These are phyloP conservation scores for Sutorius australiensis DNA, from an alignment of 768 basidiomycete species.

Conservation along the genomic window DNA sequence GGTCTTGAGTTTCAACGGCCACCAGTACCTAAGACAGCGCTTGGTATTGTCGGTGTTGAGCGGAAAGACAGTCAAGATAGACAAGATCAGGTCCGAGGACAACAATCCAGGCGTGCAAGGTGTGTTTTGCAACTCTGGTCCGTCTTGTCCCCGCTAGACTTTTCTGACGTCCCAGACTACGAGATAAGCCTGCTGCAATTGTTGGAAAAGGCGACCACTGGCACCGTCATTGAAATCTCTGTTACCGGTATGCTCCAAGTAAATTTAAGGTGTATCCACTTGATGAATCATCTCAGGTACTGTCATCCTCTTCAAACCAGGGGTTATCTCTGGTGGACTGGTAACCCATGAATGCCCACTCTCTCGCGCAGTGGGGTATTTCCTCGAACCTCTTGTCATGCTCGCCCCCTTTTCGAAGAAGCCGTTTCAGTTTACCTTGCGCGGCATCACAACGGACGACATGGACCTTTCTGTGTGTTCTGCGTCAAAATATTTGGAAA, in stretches of 20 bases:
- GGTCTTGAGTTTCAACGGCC: slow-evolving; percentile 67
- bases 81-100: slow-evolving; percentile 86
- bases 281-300: slow-evolving; percentile 58
- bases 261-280: background rate
- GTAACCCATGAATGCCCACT: slow-evolving; percentile 85
- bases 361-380: slow-evolving; percentile 90
- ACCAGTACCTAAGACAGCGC: slow-evolving; percentile 78
- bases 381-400: slow-evolving; percentile 85
- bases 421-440: slow-evolving; percentile 73
- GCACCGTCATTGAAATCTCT: slow-evolving; percentile 91
- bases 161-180: slow-evolving; percentile 55
- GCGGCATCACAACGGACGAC: slow-evolving; percentile 91
- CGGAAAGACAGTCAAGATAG: slow-evolving; percentile 78
- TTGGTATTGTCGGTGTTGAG: slow-evolving; percentile 88
- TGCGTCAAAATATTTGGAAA: slow-evolving; percentile 8
- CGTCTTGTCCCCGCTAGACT: background rate
- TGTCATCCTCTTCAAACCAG: slow-evolving; percentile 87
- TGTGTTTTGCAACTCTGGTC: slow-evolving; percentile 29
- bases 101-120: slow-evolving; percentile 95
- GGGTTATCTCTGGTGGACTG: slow-evolving; percentile 80
- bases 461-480: slow-evolving; percentile 79
- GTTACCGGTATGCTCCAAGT: slow-evolving; percentile 68
- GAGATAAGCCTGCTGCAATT: slow-evolving; percentile 88
- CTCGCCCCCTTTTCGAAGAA: slow-evolving; percentile 92
- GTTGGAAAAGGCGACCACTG: slow-evolving; percentile 90